A percentile compares a stretch with the other conserved stretches of the same genome.
These are phyloP conservation scores for Berberis thunbergii DNA, from an alignment of 164 flowering plant genomes.

Conservation along the genomic window DNA sequence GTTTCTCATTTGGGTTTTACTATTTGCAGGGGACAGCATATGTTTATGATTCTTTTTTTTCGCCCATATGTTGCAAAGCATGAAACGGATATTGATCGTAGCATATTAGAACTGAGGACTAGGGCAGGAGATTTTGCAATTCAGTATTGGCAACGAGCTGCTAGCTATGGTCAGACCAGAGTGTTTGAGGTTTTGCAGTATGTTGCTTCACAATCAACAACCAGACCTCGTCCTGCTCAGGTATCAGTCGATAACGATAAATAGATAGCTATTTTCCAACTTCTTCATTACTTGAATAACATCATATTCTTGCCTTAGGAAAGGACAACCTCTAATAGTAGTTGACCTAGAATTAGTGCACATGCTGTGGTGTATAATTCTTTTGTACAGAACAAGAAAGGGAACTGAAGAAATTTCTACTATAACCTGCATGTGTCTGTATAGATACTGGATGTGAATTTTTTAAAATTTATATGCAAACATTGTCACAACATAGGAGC, in stretches of 20 bases:
- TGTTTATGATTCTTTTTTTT: slow-evolving; percentile 81
- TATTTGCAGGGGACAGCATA: slow-evolving; percentile 69
- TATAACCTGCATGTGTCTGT: too few species aligned
- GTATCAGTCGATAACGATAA: slow-evolving; percentile 17
- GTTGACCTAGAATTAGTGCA: not conserved
- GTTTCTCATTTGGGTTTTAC: not conserved
- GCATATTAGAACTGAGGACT: slow-evolving; percentile 57
- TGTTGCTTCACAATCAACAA: slow-evolving; percentile 61
- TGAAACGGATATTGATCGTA: slow-evolving; percentile 80
- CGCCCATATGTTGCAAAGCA: slow-evolving; percentile 71
- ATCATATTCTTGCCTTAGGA: too few species aligned
- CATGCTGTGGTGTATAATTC: too few species aligned
- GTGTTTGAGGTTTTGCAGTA: slow-evolving; percentile 70
- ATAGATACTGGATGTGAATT: too few species aligned
- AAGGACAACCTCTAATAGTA: not conserved
- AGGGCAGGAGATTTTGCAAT: slow-evolving; percentile 65
- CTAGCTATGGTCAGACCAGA: slow-evolving; percentile 66
- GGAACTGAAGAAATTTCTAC: too few species aligned
- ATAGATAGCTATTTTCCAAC: not conserved
- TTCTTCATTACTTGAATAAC: not conserved
- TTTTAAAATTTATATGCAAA: too few species aligned
- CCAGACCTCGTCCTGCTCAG: slow-evolving; percentile 48
- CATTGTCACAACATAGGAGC: too few species aligned
- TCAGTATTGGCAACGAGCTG: slow-evolving; percentile 59
- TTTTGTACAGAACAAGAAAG: too few species aligned